These are phyloP conservation scores for Pichia sp. DNA, from an alignment of 1,139 yeast species.

Conservation along the genomic window DNA sequence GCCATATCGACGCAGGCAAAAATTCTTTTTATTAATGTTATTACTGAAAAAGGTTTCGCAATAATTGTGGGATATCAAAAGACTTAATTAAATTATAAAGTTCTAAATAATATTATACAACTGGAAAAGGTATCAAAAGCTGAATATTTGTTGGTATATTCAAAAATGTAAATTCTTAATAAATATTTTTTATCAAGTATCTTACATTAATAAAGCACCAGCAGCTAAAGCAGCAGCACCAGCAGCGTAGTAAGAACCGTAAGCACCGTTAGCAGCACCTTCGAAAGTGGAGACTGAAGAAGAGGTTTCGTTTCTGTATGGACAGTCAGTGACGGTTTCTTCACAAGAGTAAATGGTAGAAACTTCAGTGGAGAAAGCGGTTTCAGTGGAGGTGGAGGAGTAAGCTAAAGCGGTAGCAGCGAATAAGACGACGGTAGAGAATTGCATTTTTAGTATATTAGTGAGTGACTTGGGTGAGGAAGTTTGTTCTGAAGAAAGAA, in stretches of 20 bases:
- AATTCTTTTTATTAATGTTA: too few relatives aligned
- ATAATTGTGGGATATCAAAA: too few relatives aligned
- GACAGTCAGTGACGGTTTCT: slow-evolving; percentile 13
- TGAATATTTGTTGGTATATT: too few relatives aligned
- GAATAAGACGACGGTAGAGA: slow-evolving; percentile 14
- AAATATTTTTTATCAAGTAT: too few relatives aligned
- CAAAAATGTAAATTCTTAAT: too few relatives aligned
- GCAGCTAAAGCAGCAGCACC: slow-evolving; percentile 22
- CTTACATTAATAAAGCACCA: slow-evolving; percentile 20
- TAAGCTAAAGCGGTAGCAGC: slow-evolving; percentile 16
- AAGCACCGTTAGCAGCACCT: slow-evolving; percentile 16
- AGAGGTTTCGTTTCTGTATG: slow-evolving; percentile 8
- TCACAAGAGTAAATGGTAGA: slow-evolving; percentile 19
- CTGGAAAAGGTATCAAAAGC: too few relatives aligned
- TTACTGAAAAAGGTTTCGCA: too few relatives aligned
- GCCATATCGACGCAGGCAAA: too few relatives aligned
- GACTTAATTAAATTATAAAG: too few relatives aligned
- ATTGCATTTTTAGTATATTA: slow-evolving; percentile 22
- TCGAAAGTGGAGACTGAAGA: slow-evolving; percentile 12
- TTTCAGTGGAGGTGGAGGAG: slow-evolving; percentile 10
- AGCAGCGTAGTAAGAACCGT: slow-evolving; percentile 18
- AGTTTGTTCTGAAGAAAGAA: slow-evolving; percentile 5
- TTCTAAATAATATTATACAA: too few relatives aligned
- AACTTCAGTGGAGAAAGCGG: slow-evolving; percentile 11
- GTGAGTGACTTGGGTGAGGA: slow-evolving; percentile 15